Conservation (phyloP, 495 filamentous ascomycete genomes). For the Aspergillus biplanus region DNA sequence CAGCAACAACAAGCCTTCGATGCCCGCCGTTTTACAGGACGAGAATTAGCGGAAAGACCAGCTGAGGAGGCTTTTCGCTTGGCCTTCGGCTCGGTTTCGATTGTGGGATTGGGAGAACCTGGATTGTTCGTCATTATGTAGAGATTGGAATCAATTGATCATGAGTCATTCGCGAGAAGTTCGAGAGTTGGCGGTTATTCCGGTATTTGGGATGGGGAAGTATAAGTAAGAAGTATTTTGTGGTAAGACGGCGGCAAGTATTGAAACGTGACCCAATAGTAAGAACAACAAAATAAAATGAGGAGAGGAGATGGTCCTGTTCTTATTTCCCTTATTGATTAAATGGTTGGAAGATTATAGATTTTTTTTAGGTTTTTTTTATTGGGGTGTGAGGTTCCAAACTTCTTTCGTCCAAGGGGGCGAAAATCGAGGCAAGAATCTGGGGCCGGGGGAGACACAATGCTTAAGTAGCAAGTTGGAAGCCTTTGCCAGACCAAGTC, state of each 20-base stretch:
- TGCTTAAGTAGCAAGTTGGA: constrained; percentile 28
- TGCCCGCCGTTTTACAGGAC: constrained; percentile 78
- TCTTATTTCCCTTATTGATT: constrained; percentile 14
- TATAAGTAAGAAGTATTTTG: constrained; percentile 3
- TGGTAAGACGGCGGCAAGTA: constrained; percentile 5
- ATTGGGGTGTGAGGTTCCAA: constrained; percentile 14
- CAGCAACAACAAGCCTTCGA: constrained; percentile 88
- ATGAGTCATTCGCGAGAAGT: constrained; percentile 19
- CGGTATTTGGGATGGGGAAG: background rate
- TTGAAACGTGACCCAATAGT: constrained; percentile 11
- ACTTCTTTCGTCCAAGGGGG: constrained; percentile 27
- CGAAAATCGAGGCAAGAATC: constrained; percentile 23
- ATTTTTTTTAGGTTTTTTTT: constrained; percentile 21
- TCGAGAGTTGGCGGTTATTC: background rate
- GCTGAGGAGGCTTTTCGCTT: constrained; percentile 51
- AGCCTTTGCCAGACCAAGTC: constrained; percentile 15
- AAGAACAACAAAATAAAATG: constrained; percentile 5
- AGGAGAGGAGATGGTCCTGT: constrained; percentile 39
- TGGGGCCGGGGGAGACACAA: constrained; percentile 29
- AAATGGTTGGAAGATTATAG: constrained; percentile 16
- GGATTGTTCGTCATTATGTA: constrained; percentile 36
- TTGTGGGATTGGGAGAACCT: constrained; percentile 25
- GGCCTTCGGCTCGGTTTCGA: constrained; percentile 40
- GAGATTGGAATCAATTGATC: constrained; percentile 7
- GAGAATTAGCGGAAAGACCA: constrained; percentile 42